Percentiles rank a stretch among this genome's conserved stretches.
These are phyloP conservation scores for Rhizopus stolonifer DNA, from an alignment of 371 early-diverging fungal genomes.

Conservation along the genomic window DNA sequence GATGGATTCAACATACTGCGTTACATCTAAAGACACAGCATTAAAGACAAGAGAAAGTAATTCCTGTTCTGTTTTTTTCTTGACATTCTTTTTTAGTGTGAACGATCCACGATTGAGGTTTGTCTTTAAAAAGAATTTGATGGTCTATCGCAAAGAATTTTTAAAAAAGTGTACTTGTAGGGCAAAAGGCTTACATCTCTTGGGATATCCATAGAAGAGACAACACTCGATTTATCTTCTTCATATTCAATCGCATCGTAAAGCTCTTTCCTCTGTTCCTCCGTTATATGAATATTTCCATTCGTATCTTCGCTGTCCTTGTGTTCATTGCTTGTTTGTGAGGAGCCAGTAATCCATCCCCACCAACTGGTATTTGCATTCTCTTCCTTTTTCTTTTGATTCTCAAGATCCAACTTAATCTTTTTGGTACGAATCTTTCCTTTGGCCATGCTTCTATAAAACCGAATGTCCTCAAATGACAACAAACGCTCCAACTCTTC, in stretches of 20 bases:
- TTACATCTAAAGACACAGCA: conserved; percentile 41
- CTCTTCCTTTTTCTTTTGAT: conserved; percentile 34
- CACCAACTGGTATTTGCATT: conserved; percentile 52
- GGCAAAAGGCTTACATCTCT: conserved; percentile 62
- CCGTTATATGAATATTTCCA: conserved; percentile 35
- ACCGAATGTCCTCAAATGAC: conserved; percentile 76
- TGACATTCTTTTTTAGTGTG: conserved; percentile 42
- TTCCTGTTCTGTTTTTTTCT: conserved; percentile 27
- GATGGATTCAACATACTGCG: conserved; percentile 39
- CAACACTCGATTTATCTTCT: conserved; percentile 55
- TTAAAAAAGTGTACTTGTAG: neutral
- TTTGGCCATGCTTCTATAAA: conserved; percentile 72
- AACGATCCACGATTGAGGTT: conserved; percentile 72
- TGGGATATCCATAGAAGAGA: conserved; percentile 66
- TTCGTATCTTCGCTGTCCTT: conserved; percentile 9
- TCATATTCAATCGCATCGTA: conserved; percentile 85
- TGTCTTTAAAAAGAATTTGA: conserved; percentile 59
- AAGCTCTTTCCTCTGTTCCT: conserved; percentile 69
- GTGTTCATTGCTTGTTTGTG: neutral
- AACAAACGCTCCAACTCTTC: conserved; percentile 64
- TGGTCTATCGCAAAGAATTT: conserved; percentile 32
- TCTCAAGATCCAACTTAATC: conserved; percentile 34
- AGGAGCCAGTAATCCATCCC: conserved; percentile 23
- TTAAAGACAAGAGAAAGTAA: conserved; percentile 72
- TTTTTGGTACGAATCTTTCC: conserved; percentile 60